Base-by-base conservation (phyloP, 1,284 basidiomycete species). In the Pseudozyma sp. region DNA sequence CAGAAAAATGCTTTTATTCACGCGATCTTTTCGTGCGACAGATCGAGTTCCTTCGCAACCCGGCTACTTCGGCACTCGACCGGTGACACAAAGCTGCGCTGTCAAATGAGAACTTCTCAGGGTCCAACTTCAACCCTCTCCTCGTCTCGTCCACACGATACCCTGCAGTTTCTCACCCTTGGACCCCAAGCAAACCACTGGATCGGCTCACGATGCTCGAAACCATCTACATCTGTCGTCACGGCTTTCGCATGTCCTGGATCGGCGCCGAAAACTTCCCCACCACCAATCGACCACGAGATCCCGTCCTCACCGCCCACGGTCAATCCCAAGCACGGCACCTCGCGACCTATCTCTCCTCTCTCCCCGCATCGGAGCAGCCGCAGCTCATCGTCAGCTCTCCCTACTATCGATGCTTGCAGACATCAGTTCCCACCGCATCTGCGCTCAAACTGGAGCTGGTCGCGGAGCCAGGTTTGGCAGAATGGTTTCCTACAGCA, bases 401-500 rank as follows among this genome's bases (percentile, higher is more conserved):
- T 0, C 84, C 82, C 9, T 60, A 82, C 91, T 92, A 94, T 85
- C 90, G 93, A 30, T 94, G 93, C 82, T 85, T 94, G 34, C 92
- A 94, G 82, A 94, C 93, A 0, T 85, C 90, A 0, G 85, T 87
- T 35, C 92, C 93, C 0, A 86, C 87, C 2, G 88, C 92, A 8
- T 84, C 87, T 51, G 87, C 88, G 0, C 86, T 94, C 13, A 86
- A 86, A 3, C 60, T 93, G 3, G 91, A 92, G 1, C 88, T 94
- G 49, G 90, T 88, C 65, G 88, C 92, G 5, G 87, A 88, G 90
- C 92, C 93, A 71, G 92, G 92, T 9, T 81, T 94, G 10, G 88
- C 89, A 5, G 93, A 94, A 84, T 94, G 92, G 92, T 94, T 91
- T 83, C 91, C 91, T 3, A 92, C 90, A 31, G 92, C 85, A 82